These are phyloP conservation scores for Rheum nobile DNA, from an alignment of 148 eudicot species.

Conservation along the genomic window DNA sequence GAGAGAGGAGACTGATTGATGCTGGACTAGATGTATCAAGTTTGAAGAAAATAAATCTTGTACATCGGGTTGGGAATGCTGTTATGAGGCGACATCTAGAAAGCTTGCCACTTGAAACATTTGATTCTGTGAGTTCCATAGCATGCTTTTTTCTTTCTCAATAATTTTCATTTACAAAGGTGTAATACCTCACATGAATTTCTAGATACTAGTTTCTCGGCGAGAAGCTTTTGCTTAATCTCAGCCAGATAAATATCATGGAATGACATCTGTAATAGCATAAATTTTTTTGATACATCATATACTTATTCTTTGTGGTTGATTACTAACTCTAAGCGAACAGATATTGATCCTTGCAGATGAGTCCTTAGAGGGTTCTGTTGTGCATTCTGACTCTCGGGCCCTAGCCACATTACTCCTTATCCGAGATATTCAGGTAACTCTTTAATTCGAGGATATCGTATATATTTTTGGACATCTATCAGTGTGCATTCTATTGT, in stretches of 20 bases:
- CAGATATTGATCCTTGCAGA: conserved; percentile 99
- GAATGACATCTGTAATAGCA: background rate
- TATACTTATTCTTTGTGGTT: background rate
- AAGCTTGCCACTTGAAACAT: conserved; percentile 73
- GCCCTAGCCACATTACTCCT: conserved; percentile 92
- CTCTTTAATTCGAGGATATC: background rate
- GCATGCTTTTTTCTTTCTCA: background rate
- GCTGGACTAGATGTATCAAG: conserved; percentile 77
- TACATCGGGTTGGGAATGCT: conserved; percentile 89
- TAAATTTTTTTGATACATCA: background rate
- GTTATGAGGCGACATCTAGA: conserved; percentile 77
- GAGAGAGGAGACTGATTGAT: conserved; percentile 72
- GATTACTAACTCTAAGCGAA: conserved; percentile 9
- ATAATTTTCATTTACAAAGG: background rate
- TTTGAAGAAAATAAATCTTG: conserved; percentile 60
- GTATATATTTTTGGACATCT: background rate
- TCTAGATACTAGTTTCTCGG: background rate
- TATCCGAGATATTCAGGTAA: conserved; percentile 83
- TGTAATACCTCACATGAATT: background rate
- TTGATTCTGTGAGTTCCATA: conserved; percentile 78
- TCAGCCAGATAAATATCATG: background rate
- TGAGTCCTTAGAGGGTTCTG: conserved; percentile 88
- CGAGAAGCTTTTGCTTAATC: background rate
- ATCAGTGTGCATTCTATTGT: background rate
- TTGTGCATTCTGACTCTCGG: conserved; percentile 88